Evolutionary conservation across 768 basidiomycete genomes (phyloP).

Genomic region (Termitomyces sp.): DNA sequence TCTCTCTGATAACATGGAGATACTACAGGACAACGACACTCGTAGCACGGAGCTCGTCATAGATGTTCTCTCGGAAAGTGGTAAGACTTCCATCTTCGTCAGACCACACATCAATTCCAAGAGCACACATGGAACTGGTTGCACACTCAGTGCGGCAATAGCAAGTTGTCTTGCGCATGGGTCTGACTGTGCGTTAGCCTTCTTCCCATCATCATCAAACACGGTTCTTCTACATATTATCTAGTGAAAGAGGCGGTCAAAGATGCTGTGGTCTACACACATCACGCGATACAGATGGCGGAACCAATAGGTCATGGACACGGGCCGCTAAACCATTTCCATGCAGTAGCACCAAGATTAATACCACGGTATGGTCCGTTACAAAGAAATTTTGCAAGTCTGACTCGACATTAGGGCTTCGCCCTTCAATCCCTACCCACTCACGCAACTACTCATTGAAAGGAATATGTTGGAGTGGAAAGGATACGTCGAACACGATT

Average conservation of each 20-base stretch:
- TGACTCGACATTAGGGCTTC: slow-evolving; percentile 42
- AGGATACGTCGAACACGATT: slow-evolving; percentile 77
- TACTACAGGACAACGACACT: slow-evolving; percentile 33
- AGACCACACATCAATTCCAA: slow-evolving; percentile 57
- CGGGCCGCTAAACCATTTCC: slow-evolving; percentile 86
- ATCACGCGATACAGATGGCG: slow-evolving; percentile 68
- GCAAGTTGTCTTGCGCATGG: slow-evolving; percentile 59
- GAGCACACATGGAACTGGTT: slow-evolving; percentile 90
- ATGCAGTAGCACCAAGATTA: slow-evolving; percentile 40
- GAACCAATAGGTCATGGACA: slow-evolving; percentile 63
- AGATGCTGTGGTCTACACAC: slow-evolving; percentile 64
- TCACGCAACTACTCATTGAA: slow-evolving; percentile 59
- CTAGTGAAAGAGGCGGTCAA: slow-evolving; percentile 54
- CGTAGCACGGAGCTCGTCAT: slow-evolving; percentile 40
- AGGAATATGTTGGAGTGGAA: slow-evolving; percentile 55
- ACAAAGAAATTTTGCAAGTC: not conserved
- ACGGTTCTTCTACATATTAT: not conserved
- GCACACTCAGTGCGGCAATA: slow-evolving; percentile 83
- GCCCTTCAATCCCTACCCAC: slow-evolving; percentile 55
- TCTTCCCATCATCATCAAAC: not conserved
- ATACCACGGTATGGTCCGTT: slow-evolving; percentile 40
- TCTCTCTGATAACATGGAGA: slow-evolving; percentile 55
- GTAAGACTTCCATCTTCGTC: slow-evolving; percentile 43
- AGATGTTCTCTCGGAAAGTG: slow-evolving; percentile 50
- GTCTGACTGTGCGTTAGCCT: slow-evolving; percentile 26